Conservation (phyloP, 805 yeast species). For the Barnettozyma botsteinii region DNA sequence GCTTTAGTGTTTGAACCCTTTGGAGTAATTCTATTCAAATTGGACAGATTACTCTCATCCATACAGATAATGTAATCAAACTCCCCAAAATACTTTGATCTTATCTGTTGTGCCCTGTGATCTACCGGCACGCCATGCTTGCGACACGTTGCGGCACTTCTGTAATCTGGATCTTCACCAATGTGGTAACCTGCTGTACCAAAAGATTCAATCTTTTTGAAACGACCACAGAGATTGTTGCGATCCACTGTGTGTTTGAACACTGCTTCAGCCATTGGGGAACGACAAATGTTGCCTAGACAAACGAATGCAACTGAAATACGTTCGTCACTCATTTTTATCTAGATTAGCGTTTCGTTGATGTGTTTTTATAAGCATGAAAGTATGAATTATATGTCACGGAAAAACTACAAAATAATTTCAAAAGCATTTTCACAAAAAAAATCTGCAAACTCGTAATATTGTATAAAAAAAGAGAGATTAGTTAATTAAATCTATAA, state of each 20-base stretch:
- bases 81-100: constrained; percentile 40
- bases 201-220: constrained; percentile 69
- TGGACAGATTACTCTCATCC: constrained; percentile 55
- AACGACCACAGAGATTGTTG: constrained; percentile 36
- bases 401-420: too few relatives aligned
- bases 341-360: not conserved
- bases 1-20: constrained; percentile 41
- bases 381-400: too few relatives aligned
- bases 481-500: too few relatives aligned
- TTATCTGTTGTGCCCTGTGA: constrained; percentile 71
- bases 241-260: constrained; percentile 59
- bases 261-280: constrained; percentile 98
- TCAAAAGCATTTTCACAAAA: too few relatives aligned
- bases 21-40: constrained; percentile 50
- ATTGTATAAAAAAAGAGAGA: too few relatives aligned
- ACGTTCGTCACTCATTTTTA: not conserved
- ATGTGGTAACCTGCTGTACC: constrained; percentile 84
- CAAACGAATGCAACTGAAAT: constrained; percentile 81
- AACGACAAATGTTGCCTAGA: constrained; percentile 88
- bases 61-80: constrained; percentile 69
- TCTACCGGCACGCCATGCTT: constrained; percentile 67
- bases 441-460: too few relatives aligned
- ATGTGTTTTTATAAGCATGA: too few relatives aligned
- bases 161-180: constrained; percentile 76
- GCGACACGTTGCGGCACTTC: constrained; percentile 64